phyloP scores from a whole-genome alignment of 805 yeast genomes.

The Myxozyma geophila region DNA sequence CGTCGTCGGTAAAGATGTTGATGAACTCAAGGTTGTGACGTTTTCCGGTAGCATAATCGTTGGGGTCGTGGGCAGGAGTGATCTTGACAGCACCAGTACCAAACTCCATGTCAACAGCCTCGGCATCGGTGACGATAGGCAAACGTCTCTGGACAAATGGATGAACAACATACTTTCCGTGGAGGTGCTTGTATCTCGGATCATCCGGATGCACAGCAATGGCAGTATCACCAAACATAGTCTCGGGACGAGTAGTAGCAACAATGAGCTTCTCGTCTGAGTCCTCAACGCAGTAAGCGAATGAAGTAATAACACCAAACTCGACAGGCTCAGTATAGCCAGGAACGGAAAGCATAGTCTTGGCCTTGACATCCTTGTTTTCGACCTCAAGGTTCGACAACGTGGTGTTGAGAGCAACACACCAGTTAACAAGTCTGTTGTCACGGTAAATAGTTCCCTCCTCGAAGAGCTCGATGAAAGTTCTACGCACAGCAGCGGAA shows the following conservation, averaged over 20 bases:
- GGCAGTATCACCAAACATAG: slow-evolving; percentile 96
- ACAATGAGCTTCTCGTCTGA: slow-evolving; percentile 86
- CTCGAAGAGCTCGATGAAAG: slow-evolving; percentile 87
- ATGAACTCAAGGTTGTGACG: slow-evolving; percentile 87
- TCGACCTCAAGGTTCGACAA: slow-evolving; percentile 95
- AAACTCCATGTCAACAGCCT: slow-evolving; percentile 98
- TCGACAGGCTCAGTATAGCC: slow-evolving; percentile 84
- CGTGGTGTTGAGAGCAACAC: slow-evolving; percentile 91
- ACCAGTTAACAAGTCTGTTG: slow-evolving; percentile 92
- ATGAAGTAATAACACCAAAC: slow-evolving; percentile 96
- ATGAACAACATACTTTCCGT: slow-evolving; percentile 88
- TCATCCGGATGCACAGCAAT: slow-evolving; percentile 98
- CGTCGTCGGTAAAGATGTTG: slow-evolving; percentile 91
- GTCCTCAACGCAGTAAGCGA: slow-evolving; percentile 85
- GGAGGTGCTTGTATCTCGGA: slow-evolving; percentile 87
- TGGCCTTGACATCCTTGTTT: slow-evolving; percentile 83
- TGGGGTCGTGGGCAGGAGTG: slow-evolving; percentile 97
- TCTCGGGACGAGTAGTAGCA: slow-evolving; percentile 99
- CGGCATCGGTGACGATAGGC: slow-evolving; percentile 87
- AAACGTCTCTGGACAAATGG: slow-evolving; percentile 84
- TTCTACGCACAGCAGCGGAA: slow-evolving; percentile 81
- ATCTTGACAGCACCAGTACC: slow-evolving; percentile 99
- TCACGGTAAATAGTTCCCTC: slow-evolving; percentile 97
- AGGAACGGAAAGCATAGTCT: slow-evolving; percentile 81
- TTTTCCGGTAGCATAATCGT: slow-evolving; percentile 96